Conservation (phyloP, 352 stramenopile species). For the Phytopythium litorale region DNA sequence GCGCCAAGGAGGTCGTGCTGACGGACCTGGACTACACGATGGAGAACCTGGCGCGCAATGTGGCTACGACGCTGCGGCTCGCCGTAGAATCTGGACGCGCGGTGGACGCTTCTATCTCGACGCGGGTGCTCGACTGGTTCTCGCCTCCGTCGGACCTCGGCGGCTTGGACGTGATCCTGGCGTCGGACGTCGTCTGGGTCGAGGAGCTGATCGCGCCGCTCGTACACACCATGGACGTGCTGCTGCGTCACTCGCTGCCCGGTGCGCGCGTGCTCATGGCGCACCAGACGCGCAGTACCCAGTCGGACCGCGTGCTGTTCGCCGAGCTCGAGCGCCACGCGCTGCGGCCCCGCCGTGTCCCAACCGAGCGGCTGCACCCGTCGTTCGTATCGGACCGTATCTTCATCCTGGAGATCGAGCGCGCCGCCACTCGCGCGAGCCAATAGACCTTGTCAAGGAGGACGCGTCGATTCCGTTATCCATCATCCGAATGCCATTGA, state of each 20-base stretch:
- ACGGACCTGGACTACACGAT: constrained; percentile 89
- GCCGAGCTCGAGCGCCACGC: constrained; percentile 32
- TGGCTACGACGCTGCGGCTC: constrained; percentile 32
- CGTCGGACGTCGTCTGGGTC: constrained; percentile 91
- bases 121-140: constrained; percentile 71
- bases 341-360: constrained; percentile 10
- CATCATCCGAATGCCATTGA: neutral
- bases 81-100: constrained; percentile 8
- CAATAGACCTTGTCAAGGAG: too few species aligned
- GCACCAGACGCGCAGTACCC: constrained; percentile 60
- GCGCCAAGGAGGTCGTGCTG: constrained; percentile 68
- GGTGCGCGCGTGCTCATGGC: constrained; percentile 58
- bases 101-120: constrained; percentile 12
- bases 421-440: neutral
- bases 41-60: constrained; percentile 66
- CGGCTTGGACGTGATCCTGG: constrained; percentile 77
- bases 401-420: constrained; percentile 4
- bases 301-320: constrained; percentile 61
- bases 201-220: constrained; percentile 84
- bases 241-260: constrained; percentile 34
- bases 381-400: constrained; percentile 10
- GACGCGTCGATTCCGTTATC: too few species aligned
- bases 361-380: constrained; percentile 14
- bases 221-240: constrained; percentile 58
- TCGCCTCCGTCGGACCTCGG: constrained; percentile 41